phyloP scores from a whole-genome alignment of 2,329 filamentous ascomycete genomes.

The Claviceps lovelessii region DNA sequence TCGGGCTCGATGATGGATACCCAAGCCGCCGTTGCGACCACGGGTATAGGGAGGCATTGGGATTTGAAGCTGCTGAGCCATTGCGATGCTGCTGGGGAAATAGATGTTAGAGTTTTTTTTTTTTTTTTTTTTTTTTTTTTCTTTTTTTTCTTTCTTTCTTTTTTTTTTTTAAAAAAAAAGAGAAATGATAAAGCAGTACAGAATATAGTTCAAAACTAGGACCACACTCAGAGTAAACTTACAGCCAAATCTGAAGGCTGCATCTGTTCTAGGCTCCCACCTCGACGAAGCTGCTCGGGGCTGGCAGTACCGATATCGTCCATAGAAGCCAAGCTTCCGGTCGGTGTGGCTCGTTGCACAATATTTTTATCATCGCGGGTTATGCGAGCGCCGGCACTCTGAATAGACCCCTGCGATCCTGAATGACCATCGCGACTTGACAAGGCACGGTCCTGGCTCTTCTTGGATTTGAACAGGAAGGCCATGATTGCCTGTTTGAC shows the following conservation, averaged over 20 bases:
- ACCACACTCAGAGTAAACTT: constrained; percentile 13
- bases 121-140: too few relatives aligned
- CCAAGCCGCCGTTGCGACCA: constrained; percentile 87
- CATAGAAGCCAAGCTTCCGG: constrained; percentile 63
- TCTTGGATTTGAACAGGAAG: constrained; percentile 74
- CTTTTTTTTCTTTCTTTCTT: too few relatives aligned
- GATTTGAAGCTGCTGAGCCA: constrained; percentile 33
- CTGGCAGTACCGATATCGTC: constrained; percentile 43
- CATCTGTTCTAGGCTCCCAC: constrained; percentile 35
- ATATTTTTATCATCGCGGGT: constrained; percentile 40
- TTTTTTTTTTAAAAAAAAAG: neutral
- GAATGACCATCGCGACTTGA: constrained; percentile 39
- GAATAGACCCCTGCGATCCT: constrained; percentile 33
- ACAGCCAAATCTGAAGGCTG: constrained; percentile 27
- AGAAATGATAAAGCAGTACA: neutral
- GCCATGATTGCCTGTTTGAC: constrained; percentile 46
- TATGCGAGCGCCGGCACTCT: constrained; percentile 32
- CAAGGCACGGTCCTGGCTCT: constrained; percentile 50
- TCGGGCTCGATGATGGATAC: constrained; percentile 67
- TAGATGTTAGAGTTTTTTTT: neutral
- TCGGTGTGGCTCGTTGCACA: constrained; percentile 52
- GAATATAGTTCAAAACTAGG: neutral
- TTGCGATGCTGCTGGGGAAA: constrained; percentile 38
- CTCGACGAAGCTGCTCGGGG: constrained; percentile 48
- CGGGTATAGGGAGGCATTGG: constrained; percentile 75